Conservation (phyloP, 2,329 filamentous ascomycete species). For the Pseudogymnoascus sp. region DNA sequence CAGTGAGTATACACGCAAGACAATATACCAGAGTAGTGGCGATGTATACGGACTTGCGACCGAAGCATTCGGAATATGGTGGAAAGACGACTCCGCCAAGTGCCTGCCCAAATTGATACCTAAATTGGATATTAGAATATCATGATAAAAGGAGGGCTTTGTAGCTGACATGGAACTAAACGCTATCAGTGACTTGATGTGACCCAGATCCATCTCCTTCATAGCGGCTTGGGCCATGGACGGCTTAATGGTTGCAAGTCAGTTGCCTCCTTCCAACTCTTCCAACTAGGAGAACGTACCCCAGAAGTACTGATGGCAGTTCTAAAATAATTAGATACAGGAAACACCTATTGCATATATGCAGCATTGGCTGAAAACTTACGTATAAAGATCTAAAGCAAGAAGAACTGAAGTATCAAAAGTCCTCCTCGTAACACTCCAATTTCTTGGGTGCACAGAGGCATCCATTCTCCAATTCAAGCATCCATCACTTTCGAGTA, state of each 20-base stretch:
- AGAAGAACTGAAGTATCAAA: constrained; percentile 18
- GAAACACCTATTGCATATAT: not conserved
- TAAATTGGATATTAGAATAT: constrained; percentile 11
- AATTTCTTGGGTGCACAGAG: constrained; percentile 18
- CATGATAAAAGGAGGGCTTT: not conserved
- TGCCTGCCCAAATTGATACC: constrained; percentile 33
- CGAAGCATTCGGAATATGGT: constrained; percentile 33
- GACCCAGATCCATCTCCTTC: constrained; percentile 16
- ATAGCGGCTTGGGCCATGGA: constrained; percentile 18
- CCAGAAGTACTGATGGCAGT: constrained; percentile 20
- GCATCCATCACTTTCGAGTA: not conserved
- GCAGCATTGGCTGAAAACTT: not conserved
- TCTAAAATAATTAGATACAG: not conserved
- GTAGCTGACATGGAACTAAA: constrained; percentile 15
- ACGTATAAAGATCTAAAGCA: constrained; percentile 23
- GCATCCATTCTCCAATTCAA: constrained; percentile 4
- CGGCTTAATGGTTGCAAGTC: constrained; percentile 12
- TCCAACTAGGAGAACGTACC: constrained; percentile 6
- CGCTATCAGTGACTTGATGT: constrained; percentile 19
- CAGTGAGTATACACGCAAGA: constrained; percentile 33
- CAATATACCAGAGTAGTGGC: constrained; percentile 29
- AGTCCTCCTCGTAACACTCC: constrained; percentile 16
- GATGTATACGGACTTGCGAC: constrained; percentile 31
- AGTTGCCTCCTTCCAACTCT: not conserved
- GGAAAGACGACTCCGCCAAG: constrained; percentile 34